Base-by-base conservation (phyloP, 2,329 filamentous ascomycete species). In the Neonectria sp. region DNA sequence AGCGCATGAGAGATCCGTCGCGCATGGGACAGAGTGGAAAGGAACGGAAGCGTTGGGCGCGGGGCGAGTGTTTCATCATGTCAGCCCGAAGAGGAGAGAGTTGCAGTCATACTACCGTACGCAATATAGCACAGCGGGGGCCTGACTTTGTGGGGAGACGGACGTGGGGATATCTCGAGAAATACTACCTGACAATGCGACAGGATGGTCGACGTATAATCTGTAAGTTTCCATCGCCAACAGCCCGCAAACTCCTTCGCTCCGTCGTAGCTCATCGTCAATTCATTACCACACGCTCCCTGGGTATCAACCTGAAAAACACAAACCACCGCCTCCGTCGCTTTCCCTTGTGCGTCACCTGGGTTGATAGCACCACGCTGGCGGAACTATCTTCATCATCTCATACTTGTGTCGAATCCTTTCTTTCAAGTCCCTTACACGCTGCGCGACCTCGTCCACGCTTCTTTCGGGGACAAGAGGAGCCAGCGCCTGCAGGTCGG, bases 311-410 rank as follows among this genome's bases (percentile, higher is more conserved):
- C 21, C 40, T 27, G 43, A 40, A 49, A 60, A 45, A 60, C 43
- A 35, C 37, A 56, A 55, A 64, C 31, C 51, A 35, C 11, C 27
- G 25, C 49, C 13, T 9, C 12, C 33, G 12, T 35, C 29, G n/a
- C n/a, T 24, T n/a, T 53, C 31, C 31, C 31, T 21, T 12, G 51
- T 11, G 51, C 9, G 43, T 70, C 52, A 69, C 35, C 37, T 55
- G 27, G 58, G 25, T n/a, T 69, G 60, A 45, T 71, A 72, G 33
- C 75, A 78, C 76, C 77, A 79, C 24, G 60, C 43, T 17, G 77
- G 77, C 17, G 77, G 77, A 6, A 24, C 25, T 3, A 59, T 15
- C 4, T 66, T 70, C 45, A 5, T n/a, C 15, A 35, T 51, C 49
- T 73, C 55, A 57, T 72, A 76, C 45, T 73, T 74, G 37, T 45